phyloP scores from a whole-genome alignment of 2,329 filamentous ascomycete genomes.

The Thielaviopsis populi region DNA sequence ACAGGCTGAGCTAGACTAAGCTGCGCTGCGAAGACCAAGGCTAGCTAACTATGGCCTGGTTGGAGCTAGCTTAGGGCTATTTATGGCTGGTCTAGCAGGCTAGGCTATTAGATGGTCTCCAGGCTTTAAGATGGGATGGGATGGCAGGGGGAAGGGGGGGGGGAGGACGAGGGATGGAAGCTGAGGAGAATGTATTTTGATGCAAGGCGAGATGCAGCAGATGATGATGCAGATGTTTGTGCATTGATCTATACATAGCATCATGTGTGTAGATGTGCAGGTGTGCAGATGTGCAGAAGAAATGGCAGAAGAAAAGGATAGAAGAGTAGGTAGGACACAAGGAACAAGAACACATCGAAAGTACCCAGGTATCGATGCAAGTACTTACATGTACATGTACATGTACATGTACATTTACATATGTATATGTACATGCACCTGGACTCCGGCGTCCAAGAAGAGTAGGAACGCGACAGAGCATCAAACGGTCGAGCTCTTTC shows the following conservation, averaged over 20 bases:
- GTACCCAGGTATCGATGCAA: not conserved
- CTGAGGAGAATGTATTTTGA: not conserved
- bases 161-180: not conserved
- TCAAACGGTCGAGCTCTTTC: not conserved
- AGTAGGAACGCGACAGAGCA: constrained; percentile 3
- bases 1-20: no score
- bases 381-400: not conserved
- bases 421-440: not conserved
- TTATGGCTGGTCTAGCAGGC: not conserved
- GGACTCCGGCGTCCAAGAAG: not conserved
- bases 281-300: no score
- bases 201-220: no score
- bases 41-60: not conserved
- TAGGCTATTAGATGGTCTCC: not conserved
- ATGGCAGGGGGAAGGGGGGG: not conserved
- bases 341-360: no score
- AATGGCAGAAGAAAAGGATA: no score
- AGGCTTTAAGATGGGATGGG: not conserved
- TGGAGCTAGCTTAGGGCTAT: not conserved
- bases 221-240: no score
- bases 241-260: no score
- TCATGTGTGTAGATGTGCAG: no score
- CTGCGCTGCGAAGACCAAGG: no score
- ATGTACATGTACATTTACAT: not conserved
- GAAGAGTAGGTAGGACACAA: no score